phyloP scores from a whole-genome alignment of 139 green algal species.

The Chlorella sp. region DNA sequence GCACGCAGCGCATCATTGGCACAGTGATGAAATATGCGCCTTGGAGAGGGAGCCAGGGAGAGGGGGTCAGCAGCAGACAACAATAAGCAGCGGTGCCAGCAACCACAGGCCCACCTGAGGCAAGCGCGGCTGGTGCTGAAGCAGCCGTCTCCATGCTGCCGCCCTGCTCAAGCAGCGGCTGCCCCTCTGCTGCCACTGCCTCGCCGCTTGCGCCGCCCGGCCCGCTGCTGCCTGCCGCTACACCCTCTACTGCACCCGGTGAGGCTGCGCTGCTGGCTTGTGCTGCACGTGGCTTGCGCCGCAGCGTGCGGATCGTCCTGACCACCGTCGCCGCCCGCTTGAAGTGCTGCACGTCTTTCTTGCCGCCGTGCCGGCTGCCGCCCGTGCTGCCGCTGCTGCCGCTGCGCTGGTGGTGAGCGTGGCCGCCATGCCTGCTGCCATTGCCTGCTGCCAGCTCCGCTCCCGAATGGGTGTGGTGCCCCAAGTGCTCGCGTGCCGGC shows the following conservation, averaged over 20 bases:
- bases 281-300: not conserved
- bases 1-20: no score
- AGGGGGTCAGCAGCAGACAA: not conserved
- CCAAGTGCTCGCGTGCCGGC: not conserved
- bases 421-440: not conserved
- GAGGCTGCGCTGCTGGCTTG: not conserved
- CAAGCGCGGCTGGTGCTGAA: no score
- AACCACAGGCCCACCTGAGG: no score
- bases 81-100: not conserved
- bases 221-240: not conserved
- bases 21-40: no score
- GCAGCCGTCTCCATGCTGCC: no score
- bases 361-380: not conserved
- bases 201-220: not conserved
- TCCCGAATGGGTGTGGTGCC: not conserved
- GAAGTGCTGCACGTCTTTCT: not conserved
- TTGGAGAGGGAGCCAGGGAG: no score
- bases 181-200: not conserved
- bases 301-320: not conserved
- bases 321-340: conserved; percentile 8
- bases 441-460: not conserved
- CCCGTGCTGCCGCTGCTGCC: not conserved
- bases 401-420: not conserved
- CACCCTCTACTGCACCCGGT: no score
- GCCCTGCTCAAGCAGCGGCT: not conserved